A percentile compares a stretch with the other conserved stretches of the same genome.
phyloP scores from a whole-genome alignment of 306 rosid species.

The Prunus padus region DNA sequence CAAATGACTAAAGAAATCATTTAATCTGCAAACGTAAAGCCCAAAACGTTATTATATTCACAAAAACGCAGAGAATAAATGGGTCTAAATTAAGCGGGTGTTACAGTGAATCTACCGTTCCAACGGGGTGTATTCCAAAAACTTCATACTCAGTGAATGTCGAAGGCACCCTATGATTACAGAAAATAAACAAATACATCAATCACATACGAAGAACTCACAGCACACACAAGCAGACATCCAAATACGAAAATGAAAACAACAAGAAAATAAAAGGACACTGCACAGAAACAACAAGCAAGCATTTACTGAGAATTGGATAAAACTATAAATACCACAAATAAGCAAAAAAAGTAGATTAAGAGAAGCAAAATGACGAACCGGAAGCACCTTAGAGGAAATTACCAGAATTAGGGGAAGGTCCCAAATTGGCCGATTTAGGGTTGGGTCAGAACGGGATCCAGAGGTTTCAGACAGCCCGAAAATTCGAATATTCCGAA shows the following conservation, averaged over 20 bases:
- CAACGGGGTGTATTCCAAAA: slow-evolving; percentile 72
- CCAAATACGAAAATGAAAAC: neutral
- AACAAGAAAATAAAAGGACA: neutral
- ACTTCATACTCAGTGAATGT: slow-evolving; percentile 57
- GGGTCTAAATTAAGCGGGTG: neutral
- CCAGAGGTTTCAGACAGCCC: slow-evolving; percentile 15
- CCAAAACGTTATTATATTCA: neutral
- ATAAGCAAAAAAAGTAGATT: neutral
- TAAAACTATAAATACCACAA: neutral
- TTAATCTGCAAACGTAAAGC: slow-evolving; percentile 46
- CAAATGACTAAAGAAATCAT: slow-evolving; percentile 64
- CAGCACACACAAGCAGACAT: neutral
- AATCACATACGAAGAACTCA: neutral
- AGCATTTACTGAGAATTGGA: neutral
- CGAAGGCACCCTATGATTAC: neutral
- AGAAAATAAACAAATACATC: slow-evolving; percentile 1
- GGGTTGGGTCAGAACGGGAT: slow-evolving; percentile 15
- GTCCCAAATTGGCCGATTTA: neutral
- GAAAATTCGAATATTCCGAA: slow-evolving; percentile 45
- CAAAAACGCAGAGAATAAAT: neutral
- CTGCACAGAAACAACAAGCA: neutral
- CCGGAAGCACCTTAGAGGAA: neutral
- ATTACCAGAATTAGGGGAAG: neutral
- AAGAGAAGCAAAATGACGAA: neutral
- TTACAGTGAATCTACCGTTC: slow-evolving; percentile 55